These are phyloP conservation scores for Phylloporus sp. DNA, from an alignment of 768 basidiomycete genomes.

Conservation along the genomic window DNA sequence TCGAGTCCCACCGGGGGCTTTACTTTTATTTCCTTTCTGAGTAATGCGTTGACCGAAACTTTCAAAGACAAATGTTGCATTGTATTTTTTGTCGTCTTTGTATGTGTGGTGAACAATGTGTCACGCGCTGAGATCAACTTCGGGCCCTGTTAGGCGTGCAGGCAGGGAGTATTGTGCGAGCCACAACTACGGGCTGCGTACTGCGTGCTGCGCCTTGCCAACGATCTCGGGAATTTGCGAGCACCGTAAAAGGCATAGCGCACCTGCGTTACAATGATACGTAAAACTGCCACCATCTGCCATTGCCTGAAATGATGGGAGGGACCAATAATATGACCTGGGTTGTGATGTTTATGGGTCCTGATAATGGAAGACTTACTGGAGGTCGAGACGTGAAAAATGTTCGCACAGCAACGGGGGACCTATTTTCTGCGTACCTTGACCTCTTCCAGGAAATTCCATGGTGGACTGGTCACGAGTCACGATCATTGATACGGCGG, in stretches of 20 bases:
- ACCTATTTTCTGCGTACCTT: not conserved
- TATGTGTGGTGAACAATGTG: not conserved
- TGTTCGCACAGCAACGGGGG: conserved; percentile 1
- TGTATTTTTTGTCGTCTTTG: not conserved
- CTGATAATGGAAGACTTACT: not conserved
- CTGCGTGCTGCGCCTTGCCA: not conserved
- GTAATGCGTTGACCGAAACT: not conserved
- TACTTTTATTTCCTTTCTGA: conserved; percentile 15
- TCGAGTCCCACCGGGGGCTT: conserved; percentile 81
- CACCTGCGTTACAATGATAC: conserved; percentile 8
- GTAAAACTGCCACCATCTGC: conserved; percentile 18
- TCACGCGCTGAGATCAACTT: too few relatives aligned
- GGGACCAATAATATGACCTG: not conserved
- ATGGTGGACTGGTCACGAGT: too few relatives aligned
- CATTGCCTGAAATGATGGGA: not conserved
- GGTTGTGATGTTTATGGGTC: not conserved
- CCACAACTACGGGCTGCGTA: not conserved
- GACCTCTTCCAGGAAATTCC: not conserved
- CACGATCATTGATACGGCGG: not conserved
- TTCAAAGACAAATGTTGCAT: not conserved
- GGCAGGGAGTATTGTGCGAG: not conserved
- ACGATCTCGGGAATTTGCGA: conserved; percentile 1
- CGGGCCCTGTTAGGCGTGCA: too few relatives aligned
- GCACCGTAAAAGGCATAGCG: conserved; percentile 8
- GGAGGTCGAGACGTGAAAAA: not conserved